A percentile compares a stretch with the other conserved stretches of the same genome.
These are phyloP conservation scores for Ophiobolus disseminans DNA, from an alignment of 2,329 filamentous ascomycete genomes.

Conservation along the genomic window DNA sequence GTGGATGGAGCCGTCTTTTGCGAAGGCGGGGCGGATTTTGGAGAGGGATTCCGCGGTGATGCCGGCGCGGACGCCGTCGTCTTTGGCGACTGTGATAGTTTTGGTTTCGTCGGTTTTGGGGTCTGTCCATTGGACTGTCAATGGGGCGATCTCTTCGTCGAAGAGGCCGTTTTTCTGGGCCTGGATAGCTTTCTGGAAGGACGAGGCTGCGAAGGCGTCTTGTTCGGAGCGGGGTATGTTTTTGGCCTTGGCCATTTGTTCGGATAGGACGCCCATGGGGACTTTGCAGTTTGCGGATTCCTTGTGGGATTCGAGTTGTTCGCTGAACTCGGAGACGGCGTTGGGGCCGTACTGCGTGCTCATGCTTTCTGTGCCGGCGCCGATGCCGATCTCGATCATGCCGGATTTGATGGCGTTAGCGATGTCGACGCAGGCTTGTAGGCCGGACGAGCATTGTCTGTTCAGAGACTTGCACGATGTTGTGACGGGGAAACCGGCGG, in stretches of 20 bases:
- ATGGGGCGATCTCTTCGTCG: slow-evolving; percentile 85
- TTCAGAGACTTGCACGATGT: slow-evolving; percentile 89
- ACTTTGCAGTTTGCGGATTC: slow-evolving; percentile 96
- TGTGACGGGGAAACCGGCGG: slow-evolving; percentile 86
- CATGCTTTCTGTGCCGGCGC: slow-evolving; percentile 97
- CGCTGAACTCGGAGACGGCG: slow-evolving; percentile 92
- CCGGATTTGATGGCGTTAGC: slow-evolving; percentile 89
- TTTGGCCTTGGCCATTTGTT: slow-evolving; percentile 91
- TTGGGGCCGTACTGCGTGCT: slow-evolving; percentile 85
- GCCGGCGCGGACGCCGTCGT: slow-evolving; percentile 85
- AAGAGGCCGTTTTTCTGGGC: slow-evolving; percentile 92
- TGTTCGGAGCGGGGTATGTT: slow-evolving; percentile 74
- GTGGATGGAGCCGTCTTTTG: slow-evolving; percentile 91
- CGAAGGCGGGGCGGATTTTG: slow-evolving; percentile 91
- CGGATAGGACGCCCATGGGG: slow-evolving; percentile 91
- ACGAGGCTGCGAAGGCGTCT: slow-evolving; percentile 91
- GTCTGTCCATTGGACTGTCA: slow-evolving; percentile 87
- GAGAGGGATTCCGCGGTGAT: slow-evolving; percentile 87
- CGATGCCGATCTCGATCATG: slow-evolving; percentile 95
- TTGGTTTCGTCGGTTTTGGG: slow-evolving; percentile 88
- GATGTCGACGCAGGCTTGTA: slow-evolving; percentile 92
- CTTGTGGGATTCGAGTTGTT: slow-evolving; percentile 79
- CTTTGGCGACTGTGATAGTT: slow-evolving; percentile 80
- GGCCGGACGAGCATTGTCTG: slow-evolving; percentile 90
- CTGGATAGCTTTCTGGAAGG: slow-evolving; percentile 86